Conservation (phyloP, 75 land plant genomes). For the Cunninghamia lanceolata region DNA sequence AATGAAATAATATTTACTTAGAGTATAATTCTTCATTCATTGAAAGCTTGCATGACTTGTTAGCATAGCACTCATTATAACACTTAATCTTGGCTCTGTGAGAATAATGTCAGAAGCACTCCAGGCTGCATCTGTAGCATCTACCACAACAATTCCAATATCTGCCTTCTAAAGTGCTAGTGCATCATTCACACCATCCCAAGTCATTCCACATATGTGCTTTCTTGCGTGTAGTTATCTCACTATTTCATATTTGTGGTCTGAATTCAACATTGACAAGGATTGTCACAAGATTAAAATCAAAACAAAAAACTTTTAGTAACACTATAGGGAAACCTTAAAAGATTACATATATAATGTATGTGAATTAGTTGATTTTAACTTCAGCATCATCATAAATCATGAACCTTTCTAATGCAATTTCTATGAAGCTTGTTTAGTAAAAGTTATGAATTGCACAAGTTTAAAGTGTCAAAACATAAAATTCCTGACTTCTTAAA, state of each 20-base stretch:
- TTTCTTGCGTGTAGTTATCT: conserved; percentile 47
- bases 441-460: no score
- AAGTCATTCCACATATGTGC: conserved; percentile 73
- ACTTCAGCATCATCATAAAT: not conserved
- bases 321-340: not conserved
- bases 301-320: no score
- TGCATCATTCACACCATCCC: conserved; percentile 80
- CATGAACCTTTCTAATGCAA: no score
- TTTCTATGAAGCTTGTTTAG: no score
- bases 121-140: conserved; percentile 56
- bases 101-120: conserved; percentile 63
- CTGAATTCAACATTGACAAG: conserved; percentile 21
- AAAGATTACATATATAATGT: not conserved
- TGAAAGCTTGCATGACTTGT: conserved; percentile 65
- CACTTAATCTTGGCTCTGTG: conserved; percentile 59
- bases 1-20: conserved; percentile 7
- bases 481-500: not conserved
- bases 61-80: conserved; percentile 53
- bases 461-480: no score
- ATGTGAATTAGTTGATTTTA: not conserved
- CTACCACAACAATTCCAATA: conserved; percentile 62
- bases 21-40: conserved; percentile 58
- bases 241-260: conserved; percentile 70
- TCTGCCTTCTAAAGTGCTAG: conserved; percentile 75
- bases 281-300: no score